Base-by-base conservation (phyloP, 768 basidiomycete genomes). In the Boletus subparvulus region DNA sequence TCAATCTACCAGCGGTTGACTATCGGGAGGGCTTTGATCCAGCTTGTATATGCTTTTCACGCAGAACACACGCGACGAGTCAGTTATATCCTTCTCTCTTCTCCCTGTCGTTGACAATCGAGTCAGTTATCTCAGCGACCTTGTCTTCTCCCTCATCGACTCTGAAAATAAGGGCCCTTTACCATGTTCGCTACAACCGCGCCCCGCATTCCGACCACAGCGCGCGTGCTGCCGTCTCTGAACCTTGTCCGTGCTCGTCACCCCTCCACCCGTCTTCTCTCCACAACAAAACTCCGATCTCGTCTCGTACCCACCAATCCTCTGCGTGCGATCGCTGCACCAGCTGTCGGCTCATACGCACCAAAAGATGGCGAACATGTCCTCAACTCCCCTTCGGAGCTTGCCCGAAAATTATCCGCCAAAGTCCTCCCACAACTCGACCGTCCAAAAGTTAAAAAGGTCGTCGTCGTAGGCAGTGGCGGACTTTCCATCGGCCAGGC, bases 401-500 rank as follows among this genome's bases (percentile, higher is more conserved):
- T 98, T 56, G 97, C 97, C 14, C 85, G 95, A 62, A 88, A 83
- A 69, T 86, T 99, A 56, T 97, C 94, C 11, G 94, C 95, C 32
- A 92, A 88, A 65, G 96, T 98, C 54, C 81, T 99, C 21, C 95
- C 97, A 35, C 90, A 92, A 68, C 80, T 98, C 35, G 87, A 90
- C 42, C 86, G 93, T 37, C 92, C 95, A 14, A 85, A 97, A 62
- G 94, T 98, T 50, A 85, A 89, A 73, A 94, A 94, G 68, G 97
- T 98, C 50, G 83, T 98, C 63, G 93, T 98, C 58, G 94, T 99
- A 24, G 97, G 97, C 56, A 90, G 88, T 63, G 97, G 97, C 63
- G 97, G 97, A 52, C 85, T 99, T 45, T 89, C 87, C 66, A 99
- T 99, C 55, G 97, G 97, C 30, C 97, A 99, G 73, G 97, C 97